Evolutionary conservation across 306 rosid genomes (phyloP).

Genomic region (Prunus davidiana): DNA sequence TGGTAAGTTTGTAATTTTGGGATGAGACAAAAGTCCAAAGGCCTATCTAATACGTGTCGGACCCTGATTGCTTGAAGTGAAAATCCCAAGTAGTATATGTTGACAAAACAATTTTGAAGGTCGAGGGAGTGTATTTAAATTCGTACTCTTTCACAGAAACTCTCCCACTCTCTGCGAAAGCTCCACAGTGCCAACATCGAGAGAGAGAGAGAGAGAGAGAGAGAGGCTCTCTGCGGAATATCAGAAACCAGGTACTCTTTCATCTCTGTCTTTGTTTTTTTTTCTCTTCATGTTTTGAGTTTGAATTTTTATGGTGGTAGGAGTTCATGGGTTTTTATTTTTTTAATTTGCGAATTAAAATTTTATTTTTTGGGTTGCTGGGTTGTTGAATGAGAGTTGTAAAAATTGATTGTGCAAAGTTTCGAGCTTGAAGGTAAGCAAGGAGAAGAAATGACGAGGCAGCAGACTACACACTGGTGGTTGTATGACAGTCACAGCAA

Average conservation of each 20-base stretch:
- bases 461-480: conserved; percentile 56
- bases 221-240: background rate
- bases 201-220: background rate
- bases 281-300: background rate
- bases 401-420: background rate
- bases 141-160: background rate
- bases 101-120: background rate
- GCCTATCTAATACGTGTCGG: conserved; percentile 1
- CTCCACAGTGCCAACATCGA: background rate
- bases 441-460: conserved; percentile 31
- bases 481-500: conserved; percentile 57
- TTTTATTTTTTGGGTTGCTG: background rate
- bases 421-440: conserved; percentile 3
- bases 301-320: background rate
- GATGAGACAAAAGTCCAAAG: background rate
- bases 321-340: background rate
- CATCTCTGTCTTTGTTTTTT: background rate
- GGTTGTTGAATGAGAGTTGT: background rate
- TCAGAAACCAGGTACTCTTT: background rate
- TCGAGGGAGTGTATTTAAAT: background rate
- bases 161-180: background rate
- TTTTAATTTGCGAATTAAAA: background rate
- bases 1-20: background rate
- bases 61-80: background rate
- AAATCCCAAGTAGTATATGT: background rate